Base-by-base conservation (phyloP, 306 rosid genomes). In the Begonia masoniana region DNA sequence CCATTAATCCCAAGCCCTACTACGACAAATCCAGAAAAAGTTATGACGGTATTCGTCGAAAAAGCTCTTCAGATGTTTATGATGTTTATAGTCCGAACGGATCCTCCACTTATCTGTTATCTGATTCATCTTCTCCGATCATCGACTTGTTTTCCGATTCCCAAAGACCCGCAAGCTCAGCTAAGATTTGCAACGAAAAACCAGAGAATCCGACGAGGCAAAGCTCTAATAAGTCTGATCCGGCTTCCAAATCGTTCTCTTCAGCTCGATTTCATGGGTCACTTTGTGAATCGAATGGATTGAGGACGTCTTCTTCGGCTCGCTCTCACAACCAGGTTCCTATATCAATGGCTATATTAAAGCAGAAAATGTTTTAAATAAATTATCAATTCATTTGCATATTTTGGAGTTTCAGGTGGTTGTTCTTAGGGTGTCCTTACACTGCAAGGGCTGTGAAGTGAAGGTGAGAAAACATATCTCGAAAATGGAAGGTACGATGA, bases 401-500 rank as follows among this genome's bases (percentile, higher is more conserved):
- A 9, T 15, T 17, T 51, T 51, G 17, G 31, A 5, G 13, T 14
- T 51, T 15, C 50, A 88, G 97, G 86, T 77, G 41, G 97, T 88
- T 65, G 86, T 77, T 50, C 57, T 88, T 69, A 73, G 82, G 71
- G 95, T 84, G 57, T 84, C 97, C 15, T 57, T 88, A 54, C 84
- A 88, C 55, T 84, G 97, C 83, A 77, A 70, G 72, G 97, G 88
- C 3, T 88, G 97, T n/a, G 95, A 79, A 77, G 93, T 69, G 63
- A 84, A 88, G 77, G 68, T 88, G 9, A 75, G 81, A 63, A 88
- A 82, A 68, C 88, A 84, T 66, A 78, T 88, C 56, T 77, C 82
- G 43, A 88, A 79, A 79, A 88, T 88, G 95, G 83, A 88, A 82
- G 97, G 96, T 87, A 57, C 6, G 15, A 7, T 9, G 16, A 6